A percentile compares a stretch with the other conserved stretches of the same genome.
These are phyloP conservation scores for Coemansia sp. DNA, from an alignment of 192 early-diverging fungal genomes.

Conservation along the genomic window DNA sequence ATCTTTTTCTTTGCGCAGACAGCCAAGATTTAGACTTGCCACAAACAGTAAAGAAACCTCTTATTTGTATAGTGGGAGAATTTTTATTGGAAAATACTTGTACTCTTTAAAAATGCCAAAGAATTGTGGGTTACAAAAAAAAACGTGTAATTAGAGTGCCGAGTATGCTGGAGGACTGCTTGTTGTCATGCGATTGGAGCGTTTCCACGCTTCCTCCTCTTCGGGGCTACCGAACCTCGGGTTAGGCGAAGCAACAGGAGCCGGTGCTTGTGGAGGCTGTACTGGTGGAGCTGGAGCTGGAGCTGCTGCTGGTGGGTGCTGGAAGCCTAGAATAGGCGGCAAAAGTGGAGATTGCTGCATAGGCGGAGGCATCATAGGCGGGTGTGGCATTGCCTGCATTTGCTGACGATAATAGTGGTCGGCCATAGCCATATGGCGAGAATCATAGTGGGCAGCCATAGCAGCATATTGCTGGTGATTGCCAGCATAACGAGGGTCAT, in stretches of 20 bases:
- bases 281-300: not conserved
- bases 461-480: not conserved
- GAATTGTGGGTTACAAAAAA: not conserved
- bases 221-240: not conserved
- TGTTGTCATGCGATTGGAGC: not conserved
- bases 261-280: not conserved
- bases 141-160: not conserved
- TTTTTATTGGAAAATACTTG: not conserved
- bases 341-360: not conserved
- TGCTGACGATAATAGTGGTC: not conserved
- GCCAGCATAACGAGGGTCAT: not conserved
- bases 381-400: not conserved
- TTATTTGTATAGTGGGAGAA: not conserved
- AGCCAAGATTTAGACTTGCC: constrained; percentile 11
- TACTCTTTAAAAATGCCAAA: not conserved
- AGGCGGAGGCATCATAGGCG: not conserved
- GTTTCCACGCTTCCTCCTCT: not conserved
- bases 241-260: not conserved
- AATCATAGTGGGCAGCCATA: not conserved
- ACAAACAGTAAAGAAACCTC: not conserved
- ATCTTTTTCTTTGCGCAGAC: not conserved
- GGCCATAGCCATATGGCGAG: not conserved
- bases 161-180: constrained; percentile 1
- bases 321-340: not conserved
- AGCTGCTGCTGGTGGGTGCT: not conserved